Conservation (phyloP, 805 yeast species). For the Metschnikowia anglica region DNA sequence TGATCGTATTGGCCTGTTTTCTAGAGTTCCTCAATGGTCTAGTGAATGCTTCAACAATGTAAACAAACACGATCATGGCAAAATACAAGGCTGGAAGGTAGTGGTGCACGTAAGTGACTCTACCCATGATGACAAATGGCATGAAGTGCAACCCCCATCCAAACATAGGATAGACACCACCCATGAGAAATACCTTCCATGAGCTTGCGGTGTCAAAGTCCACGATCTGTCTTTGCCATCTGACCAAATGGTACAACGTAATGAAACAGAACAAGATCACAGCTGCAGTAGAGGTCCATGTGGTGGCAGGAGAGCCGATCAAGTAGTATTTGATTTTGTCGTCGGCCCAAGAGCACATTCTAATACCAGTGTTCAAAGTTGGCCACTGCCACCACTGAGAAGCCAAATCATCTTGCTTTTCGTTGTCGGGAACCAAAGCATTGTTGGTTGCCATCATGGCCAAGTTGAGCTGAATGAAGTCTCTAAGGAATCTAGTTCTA, state of each 20-base stretch:
- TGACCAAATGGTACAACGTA: conserved; percentile 39
- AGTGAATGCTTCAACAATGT: conserved; percentile 51
- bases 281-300: conserved; percentile 68
- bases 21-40: conserved; percentile 18
- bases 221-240: conserved; percentile 72
- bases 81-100: conserved; percentile 93
- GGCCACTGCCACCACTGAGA: conserved; percentile 89
- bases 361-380: conserved; percentile 59
- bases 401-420: conserved; percentile 69
- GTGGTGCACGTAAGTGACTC: conserved; percentile 96
- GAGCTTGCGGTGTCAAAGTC: conserved; percentile 49
- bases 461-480: conserved; percentile 67
- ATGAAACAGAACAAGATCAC: conserved; percentile 53
- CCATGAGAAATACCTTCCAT: conserved; percentile 56
- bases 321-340: conserved; percentile 58
- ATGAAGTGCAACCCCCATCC: conserved; percentile 89
- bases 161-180: conserved; percentile 80
- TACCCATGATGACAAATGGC: conserved; percentile 91
- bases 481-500: conserved; percentile 54
- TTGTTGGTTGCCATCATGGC: conserved; percentile 86
- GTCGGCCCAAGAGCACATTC: conserved; percentile 74
- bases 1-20: conserved; percentile 7
- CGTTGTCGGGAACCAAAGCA: conserved; percentile 74
- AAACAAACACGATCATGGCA: conserved; percentile 79
- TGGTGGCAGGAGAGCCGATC: conserved; percentile 65